Evolutionary conservation across 768 basidiomycete species (phyloP), one percentile per base, ranked within the genome.

Genomic region (Dentipellis sp.): DNA sequence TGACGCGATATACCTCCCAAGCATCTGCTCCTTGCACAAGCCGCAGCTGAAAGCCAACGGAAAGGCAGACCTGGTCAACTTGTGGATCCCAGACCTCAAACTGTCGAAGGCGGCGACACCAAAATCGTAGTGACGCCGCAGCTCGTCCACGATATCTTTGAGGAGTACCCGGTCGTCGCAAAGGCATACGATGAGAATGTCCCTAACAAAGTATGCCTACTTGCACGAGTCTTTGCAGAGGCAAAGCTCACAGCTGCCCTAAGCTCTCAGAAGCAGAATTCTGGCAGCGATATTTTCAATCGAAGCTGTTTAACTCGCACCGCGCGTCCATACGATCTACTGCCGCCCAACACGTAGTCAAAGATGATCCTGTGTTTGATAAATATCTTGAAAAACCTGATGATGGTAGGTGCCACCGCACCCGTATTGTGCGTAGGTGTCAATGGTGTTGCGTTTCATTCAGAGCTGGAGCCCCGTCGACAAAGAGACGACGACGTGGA

Each of bases 201-300:
- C 1, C 94, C 95, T 2, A 79, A 71, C 60, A 88, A 89, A 77
- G 94, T 87, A 73, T 59, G 67, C 57, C 11, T 19, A 39, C 42
- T 53, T 21, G 17, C 53, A 55, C 14, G 50, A 39, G 38, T 59
- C 21, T 22, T 55, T 9, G n/a, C n/a, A 42, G 29, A 55, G 37
- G n/a, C 14, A 14, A 3, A 36, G 29, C 12, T 38, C 23, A 21
- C 17, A 9, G 36, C 38, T 53, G 57, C 56, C 54, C 61, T 50
- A 10, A 97, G 93, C 78, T 97, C 49, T 80, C 84, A 21, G 92
- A 97, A 71, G 85, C 84, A 56, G 86, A 90, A 64, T 99, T 99
- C 67, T 99, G 97, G 97, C 86, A 83, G 64, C 83, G 97, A 50
- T 99, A 97, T 74, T 97, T 99, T 68, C 88, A 91, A 64, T 95